Conservation (phyloP, 768 basidiomycete species). For the Cyclocybe cylindracea region DNA sequence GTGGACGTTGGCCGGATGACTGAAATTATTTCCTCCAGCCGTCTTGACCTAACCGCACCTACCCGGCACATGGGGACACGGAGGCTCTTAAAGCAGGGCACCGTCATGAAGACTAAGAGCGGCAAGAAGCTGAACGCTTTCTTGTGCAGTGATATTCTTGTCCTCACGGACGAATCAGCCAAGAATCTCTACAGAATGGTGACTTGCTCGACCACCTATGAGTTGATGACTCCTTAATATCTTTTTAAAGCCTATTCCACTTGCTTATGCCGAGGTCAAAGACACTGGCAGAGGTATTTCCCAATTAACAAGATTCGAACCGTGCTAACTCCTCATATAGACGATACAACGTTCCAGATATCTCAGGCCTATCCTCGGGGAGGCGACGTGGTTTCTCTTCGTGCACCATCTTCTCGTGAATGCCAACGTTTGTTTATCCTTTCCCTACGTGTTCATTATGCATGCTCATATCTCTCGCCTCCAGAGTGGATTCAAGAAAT, state of each 20-base stretch:
- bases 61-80: constrained; percentile 86
- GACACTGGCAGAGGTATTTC: constrained; percentile 50
- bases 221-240: constrained; percentile 1
- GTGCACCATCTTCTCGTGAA: constrained; percentile 58
- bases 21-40: constrained; percentile 36
- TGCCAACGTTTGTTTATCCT: constrained; percentile 41
- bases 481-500: constrained; percentile 40
- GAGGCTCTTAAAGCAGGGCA: constrained; percentile 76
- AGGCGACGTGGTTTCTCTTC: constrained; percentile 66
- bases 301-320: no score
- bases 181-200: constrained; percentile 85
- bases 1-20: neutral
- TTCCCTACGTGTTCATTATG: neutral
- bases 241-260: constrained; percentile 61
- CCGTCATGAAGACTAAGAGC: constrained; percentile 80
- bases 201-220: constrained; percentile 21
- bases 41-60: constrained; percentile 87
- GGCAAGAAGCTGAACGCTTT: constrained; percentile 75
- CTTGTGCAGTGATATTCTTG: constrained; percentile 88
- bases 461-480: neutral
- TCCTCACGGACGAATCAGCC: constrained; percentile 74
- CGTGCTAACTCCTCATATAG: constrained; percentile 32
- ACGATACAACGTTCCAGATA: constrained; percentile 70
- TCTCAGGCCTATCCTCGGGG: constrained; percentile 70
- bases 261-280: constrained; percentile 65